These are phyloP conservation scores for Suillus discolor DNA, from an alignment of 768 basidiomycete species.

Conservation along the genomic window DNA sequence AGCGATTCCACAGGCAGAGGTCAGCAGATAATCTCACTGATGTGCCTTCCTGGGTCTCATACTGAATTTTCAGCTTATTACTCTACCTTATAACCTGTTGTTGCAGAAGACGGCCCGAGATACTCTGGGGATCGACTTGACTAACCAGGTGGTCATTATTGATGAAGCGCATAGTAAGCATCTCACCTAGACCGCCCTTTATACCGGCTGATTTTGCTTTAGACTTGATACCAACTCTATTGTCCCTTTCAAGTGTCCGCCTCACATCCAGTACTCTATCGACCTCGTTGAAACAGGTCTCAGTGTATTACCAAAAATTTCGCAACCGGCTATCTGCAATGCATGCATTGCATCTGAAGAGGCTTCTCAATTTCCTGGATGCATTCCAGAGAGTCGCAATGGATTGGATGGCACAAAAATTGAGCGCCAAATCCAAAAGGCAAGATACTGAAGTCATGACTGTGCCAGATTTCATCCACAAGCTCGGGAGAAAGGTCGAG, in stretches of 20 bases:
- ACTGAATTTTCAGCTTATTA: constrained; percentile 63
- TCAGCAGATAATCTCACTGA: constrained; percentile 31
- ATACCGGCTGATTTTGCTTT: constrained; percentile 6
- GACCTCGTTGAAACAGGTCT: constrained; percentile 73
- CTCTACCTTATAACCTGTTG: constrained; percentile 91
- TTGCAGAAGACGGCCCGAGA: constrained; percentile 83
- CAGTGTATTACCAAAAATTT: constrained; percentile 76
- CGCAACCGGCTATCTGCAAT: constrained; percentile 68
- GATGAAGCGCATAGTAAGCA: constrained; percentile 95
- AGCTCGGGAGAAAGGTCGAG: constrained; percentile 65
- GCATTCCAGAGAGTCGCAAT: constrained; percentile 61
- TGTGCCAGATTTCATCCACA: constrained; percentile 62
- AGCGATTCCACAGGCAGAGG: constrained; percentile 91
- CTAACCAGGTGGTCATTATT: constrained; percentile 83
- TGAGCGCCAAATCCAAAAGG: constrained; percentile 16
- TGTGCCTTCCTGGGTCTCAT: constrained; percentile 1
- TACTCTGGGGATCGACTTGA: constrained; percentile 83
- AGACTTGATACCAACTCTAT: constrained; percentile 90
- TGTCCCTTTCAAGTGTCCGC: constrained; percentile 79
- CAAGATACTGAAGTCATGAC: constrained; percentile 63
- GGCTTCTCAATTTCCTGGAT: constrained; percentile 73
- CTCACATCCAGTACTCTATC: constrained; percentile 59
- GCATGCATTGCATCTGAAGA: constrained; percentile 80
- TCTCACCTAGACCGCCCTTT: neutral
- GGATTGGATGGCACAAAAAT: constrained; percentile 47